phyloP scores from a whole-genome alignment of 2,329 filamentous ascomycete genomes.

The Fusarium citri region DNA sequence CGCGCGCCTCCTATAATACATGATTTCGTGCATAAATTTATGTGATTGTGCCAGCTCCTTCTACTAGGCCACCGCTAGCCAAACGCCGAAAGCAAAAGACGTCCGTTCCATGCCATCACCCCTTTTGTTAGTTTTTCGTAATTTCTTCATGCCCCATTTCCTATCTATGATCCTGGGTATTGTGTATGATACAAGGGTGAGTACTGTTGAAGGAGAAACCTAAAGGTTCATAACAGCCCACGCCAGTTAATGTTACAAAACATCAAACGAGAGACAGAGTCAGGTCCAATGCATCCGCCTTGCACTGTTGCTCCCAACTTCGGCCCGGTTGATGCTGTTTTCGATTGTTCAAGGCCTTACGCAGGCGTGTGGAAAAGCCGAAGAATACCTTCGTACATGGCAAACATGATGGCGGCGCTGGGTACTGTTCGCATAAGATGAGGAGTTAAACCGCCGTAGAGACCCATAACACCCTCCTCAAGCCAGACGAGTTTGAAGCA shows the following conservation, averaged over 20 bases:
- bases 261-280: not conserved
- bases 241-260: slow-evolving; percentile 28
- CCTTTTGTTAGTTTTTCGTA: slow-evolving; percentile 16
- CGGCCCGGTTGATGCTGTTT: not conserved
- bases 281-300: not conserved
- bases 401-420: slow-evolving; percentile 95
- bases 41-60: slow-evolving; percentile 12
- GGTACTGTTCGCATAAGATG: slow-evolving; percentile 93
- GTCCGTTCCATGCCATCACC: slow-evolving; percentile 11
- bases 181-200: slow-evolving; percentile 19
- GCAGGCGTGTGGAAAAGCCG: slow-evolving; percentile 58
- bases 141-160: slow-evolving; percentile 6
- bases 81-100: slow-evolving; percentile 29
- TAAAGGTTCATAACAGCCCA: not conserved
- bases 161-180: slow-evolving; percentile 6
- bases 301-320: not conserved
- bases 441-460: slow-evolving; percentile 92
- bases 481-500: slow-evolving; percentile 90
- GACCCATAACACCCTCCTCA: slow-evolving; percentile 85
- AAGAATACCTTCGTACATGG: slow-evolving; percentile 78
- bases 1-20: slow-evolving; percentile 28
- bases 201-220: not conserved
- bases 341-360: slow-evolving; percentile 26
- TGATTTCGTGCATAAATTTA: slow-evolving; percentile 23
- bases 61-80: slow-evolving; percentile 21